Base-by-base conservation (phyloP, 2,329 filamentous ascomycete genomes). In the Beauveria sp. region DNA sequence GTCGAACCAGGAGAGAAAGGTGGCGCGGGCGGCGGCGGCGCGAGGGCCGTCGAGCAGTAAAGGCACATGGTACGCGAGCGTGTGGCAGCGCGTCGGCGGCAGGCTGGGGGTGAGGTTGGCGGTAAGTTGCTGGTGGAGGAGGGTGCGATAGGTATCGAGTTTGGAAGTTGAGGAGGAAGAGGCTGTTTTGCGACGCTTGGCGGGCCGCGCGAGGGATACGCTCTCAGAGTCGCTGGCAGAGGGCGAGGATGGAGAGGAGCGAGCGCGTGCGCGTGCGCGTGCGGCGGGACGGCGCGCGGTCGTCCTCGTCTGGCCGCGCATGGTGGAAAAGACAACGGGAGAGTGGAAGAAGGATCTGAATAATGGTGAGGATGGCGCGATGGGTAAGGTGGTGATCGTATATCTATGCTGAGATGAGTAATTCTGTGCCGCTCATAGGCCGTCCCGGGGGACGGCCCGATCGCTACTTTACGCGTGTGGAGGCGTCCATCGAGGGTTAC, bases 1-100 rank as follows among this genome's bases (percentile, higher is more conserved):
- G 64, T 82, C 79, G 66, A 83, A 85, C 82, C 82, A 85, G 18
- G 66, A 38, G 1, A 85, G 75, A 1, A 85, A 74, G 5, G 73
- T 64, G 1, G 66, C 65, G 1, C 78, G 75, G 18, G 70, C 66
- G 1, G 68, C 46, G 4, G 64, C 63, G 20, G 71, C 75, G 20
- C 74, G 68, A 2, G 68, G 26, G 42, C 68, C 72, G 62, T 77
- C 70, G 2, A 85, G 73, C 3, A 85, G 72, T 5, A 79, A 70
- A 0, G 82, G 81, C 2, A 73, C 72, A 67, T 85, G 82, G 62
- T 85, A 85, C 34, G 65, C 52, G n/a, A 72, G 58, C 30, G 61
- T 43, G 62, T 82, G 80, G n/a, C 51, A 63, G 50, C 71, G 68
- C 42, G 42, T n/a, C 28, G 60, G 60, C 5, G 60, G 47, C 12